These are phyloP conservation scores for Fragaria nilgerrensis DNA, from an alignment of 306 rosid genomes.

Conservation along the genomic window DNA sequence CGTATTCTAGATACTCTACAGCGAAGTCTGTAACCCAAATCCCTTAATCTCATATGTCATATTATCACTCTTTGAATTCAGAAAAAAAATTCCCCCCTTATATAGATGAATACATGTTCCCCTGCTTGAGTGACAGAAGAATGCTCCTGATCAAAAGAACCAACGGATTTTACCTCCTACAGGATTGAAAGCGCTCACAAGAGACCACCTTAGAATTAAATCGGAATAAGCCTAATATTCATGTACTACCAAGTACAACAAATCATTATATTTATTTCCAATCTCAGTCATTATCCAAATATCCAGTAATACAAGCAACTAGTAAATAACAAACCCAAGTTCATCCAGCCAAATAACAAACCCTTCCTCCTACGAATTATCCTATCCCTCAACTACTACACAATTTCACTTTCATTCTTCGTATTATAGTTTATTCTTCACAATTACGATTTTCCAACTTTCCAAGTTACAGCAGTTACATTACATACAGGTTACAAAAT, in stretches of 20 bases:
- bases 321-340: slow-evolving; percentile 9
- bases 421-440: slow-evolving; percentile 29
- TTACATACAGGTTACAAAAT: slow-evolving; percentile 53
- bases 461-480: slow-evolving; percentile 27
- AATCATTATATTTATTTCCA: slow-evolving; percentile 40
- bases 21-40: no score
- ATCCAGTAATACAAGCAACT: slow-evolving; percentile 31
- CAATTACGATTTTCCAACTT: slow-evolving; percentile 4
- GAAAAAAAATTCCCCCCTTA: no score
- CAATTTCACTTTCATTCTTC: slow-evolving; percentile 24
- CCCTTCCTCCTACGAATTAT: slow-evolving; percentile 21
- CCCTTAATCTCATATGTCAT: no score
- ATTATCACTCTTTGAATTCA: no score
- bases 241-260: neutral
- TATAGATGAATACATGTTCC: no score
- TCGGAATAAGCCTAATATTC: neutral
- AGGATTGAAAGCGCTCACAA: neutral
- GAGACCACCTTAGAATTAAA: neutral
- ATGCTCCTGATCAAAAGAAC: no score
- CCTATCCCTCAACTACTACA: slow-evolving; percentile 28
- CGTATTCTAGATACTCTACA: no score
- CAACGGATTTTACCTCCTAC: no score
- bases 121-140: no score
- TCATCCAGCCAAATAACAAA: slow-evolving; percentile 30
- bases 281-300: slow-evolving; percentile 24